phyloP scores from a whole-genome alignment of 352 stramenopile genomes.

The Elongisporangium undulatum region DNA sequence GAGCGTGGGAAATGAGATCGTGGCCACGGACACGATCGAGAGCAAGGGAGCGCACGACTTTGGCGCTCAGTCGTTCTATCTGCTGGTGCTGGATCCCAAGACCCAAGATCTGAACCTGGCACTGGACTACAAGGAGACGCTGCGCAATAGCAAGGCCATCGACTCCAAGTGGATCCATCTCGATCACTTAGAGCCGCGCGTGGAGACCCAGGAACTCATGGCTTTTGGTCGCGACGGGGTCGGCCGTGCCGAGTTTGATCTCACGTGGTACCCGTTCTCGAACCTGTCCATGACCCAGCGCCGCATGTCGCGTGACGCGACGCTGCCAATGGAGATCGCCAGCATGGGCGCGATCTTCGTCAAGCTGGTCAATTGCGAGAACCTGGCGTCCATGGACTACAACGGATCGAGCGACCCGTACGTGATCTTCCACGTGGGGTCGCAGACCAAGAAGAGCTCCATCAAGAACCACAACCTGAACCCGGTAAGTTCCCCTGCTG shows the following conservation, averaged over 20 bases:
- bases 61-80: conserved; percentile 14
- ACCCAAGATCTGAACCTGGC: conserved; percentile 35
- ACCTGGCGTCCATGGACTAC: conserved; percentile 32
- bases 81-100: conserved; percentile 36
- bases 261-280: conserved; percentile 37
- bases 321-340: conserved; percentile 28
- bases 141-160: conserved; percentile 21
- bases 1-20: conserved; percentile 23
- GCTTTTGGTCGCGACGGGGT: conserved; percentile 28
- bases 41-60: conserved; percentile 22
- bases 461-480: conserved; percentile 34
- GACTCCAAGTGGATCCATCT: conserved; percentile 46
- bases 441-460: conserved; percentile 27
- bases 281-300: conserved; percentile 4
- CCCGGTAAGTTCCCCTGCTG: conserved; percentile 17
- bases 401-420: conserved; percentile 42
- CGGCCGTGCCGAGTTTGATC: conserved; percentile 32
- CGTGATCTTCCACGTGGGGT: conserved; percentile 34
- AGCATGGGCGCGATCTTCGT: conserved; percentile 38
- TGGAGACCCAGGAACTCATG: conserved; percentile 25
- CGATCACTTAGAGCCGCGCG: conserved; percentile 25
- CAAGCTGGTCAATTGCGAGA: conserved; percentile 35
- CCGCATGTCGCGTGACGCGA: not conserved
- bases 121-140: conserved; percentile 34
- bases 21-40: conserved; percentile 18